These are phyloP conservation scores for Pseudocercospora fijiensis DNA, from an alignment of 2,329 filamentous ascomycete species.

Conservation along the genomic window DNA sequence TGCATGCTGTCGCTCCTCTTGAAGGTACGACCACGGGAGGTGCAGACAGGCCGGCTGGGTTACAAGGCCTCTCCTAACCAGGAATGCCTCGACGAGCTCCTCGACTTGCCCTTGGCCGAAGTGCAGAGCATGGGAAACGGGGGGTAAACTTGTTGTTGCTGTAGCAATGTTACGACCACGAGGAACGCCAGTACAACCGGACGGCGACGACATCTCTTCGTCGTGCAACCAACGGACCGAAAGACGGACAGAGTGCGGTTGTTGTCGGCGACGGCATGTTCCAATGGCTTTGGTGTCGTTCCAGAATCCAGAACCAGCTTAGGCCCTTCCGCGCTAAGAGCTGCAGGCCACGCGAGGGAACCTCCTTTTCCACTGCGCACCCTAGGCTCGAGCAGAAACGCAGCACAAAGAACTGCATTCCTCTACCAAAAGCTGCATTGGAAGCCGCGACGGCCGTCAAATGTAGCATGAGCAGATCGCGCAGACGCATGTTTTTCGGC, in stretches of 20 bases:
- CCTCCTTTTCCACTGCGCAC: neutral
- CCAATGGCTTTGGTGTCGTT: neutral
- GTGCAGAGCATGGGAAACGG: neutral
- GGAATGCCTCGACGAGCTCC: neutral
- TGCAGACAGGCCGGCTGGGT: neutral
- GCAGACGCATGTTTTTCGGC: neutral
- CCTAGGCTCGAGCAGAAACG: neutral
- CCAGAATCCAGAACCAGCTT: constrained; percentile 9
- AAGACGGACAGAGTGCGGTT: neutral
- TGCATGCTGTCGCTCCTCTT: neutral
- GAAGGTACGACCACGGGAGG: neutral
- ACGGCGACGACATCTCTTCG: neutral
- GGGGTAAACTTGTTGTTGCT: neutral
- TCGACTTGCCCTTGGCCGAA: neutral
- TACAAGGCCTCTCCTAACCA: constrained; percentile 4
- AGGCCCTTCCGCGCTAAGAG: neutral
- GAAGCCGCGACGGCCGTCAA: neutral
- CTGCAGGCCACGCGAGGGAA: neutral
- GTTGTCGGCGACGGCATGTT: constrained; percentile 6
- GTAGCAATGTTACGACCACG: neutral
- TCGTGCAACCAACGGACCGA: neutral
- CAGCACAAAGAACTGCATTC: neutral
- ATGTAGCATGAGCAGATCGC: neutral
- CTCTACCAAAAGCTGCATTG: neutral
- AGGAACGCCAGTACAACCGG: no score